Evolutionary conservation across 345 rosid genomes (phyloP).

Genomic region (Nasturtium officinale): DNA sequence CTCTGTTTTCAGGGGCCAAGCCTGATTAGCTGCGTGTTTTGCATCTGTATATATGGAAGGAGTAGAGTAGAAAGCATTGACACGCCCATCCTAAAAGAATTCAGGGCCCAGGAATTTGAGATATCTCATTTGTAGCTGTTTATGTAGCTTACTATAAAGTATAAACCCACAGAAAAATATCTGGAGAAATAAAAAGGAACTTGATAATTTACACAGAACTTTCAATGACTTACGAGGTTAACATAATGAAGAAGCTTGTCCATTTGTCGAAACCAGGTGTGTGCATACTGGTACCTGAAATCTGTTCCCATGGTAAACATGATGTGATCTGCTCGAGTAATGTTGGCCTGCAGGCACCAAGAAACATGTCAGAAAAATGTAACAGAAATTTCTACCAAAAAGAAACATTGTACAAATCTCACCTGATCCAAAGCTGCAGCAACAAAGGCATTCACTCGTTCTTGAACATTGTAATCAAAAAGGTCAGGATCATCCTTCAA

Average conservation of each 20-base stretch:
- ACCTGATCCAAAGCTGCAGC: conserved; percentile 95
- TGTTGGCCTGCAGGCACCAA: conserved; percentile 70
- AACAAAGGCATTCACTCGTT: conserved; percentile 88
- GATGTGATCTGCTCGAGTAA: conserved; percentile 81
- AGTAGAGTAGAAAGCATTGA: conserved; percentile 93
- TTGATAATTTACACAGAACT: not conserved
- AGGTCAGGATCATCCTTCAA: conserved; percentile 74
- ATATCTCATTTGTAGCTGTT: not conserved
- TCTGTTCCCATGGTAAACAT: conserved; percentile 99
- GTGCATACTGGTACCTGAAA: conserved; percentile 92
- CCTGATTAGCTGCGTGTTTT: conserved; percentile 66
- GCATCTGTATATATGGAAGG: conserved; percentile 99
- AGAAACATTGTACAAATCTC: conserved; percentile 13
- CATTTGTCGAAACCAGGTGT: conserved; percentile 90
- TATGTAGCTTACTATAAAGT: not conserved
- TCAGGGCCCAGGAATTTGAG: conserved; percentile 22
- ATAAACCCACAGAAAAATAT: conserved; percentile 3
- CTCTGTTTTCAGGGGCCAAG: conserved; percentile 86
- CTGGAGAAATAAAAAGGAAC: conserved; percentile 4
- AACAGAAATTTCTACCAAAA: conserved; percentile 17
- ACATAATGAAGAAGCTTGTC: conserved; percentile 97
- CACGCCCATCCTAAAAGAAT: conserved; percentile 81
- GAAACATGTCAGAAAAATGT: conserved; percentile 19
- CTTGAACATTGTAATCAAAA: conserved; percentile 96
- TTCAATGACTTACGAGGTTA: conserved; percentile 62